Evolutionary conservation across 352 stramenopile species (phyloP).

Genomic region (Phytopythium ostracodes): DNA sequence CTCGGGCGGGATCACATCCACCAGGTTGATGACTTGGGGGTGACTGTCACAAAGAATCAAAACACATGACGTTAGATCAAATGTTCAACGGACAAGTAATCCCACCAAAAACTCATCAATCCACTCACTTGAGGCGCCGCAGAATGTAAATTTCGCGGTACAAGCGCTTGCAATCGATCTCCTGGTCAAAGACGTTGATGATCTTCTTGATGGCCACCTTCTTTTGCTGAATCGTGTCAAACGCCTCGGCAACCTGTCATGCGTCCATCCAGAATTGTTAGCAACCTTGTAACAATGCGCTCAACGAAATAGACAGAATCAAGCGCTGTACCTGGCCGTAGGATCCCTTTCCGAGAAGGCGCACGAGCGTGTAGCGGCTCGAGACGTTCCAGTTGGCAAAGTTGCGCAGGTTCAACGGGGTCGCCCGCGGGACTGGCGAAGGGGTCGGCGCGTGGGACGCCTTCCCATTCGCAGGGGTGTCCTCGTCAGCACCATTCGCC

Average conservation of each 20-base stretch:
- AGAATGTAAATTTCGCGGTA: slow-evolving; percentile 89
- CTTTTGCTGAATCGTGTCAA: slow-evolving; percentile 71
- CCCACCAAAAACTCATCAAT: not conserved
- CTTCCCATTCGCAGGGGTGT: slow-evolving; percentile 20
- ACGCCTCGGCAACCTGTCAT: slow-evolving; percentile 68
- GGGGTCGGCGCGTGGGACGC: slow-evolving; percentile 43
- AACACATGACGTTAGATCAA: not conserved
- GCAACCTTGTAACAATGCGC: not conserved
- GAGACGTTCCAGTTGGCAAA: slow-evolving; percentile 85
- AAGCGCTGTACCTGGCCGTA: slow-evolving; percentile 64
- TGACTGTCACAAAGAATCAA: slow-evolving; percentile 31
- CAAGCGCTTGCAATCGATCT: slow-evolving; percentile 85
- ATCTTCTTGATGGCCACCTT: slow-evolving; percentile 90
- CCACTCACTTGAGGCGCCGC: slow-evolving; percentile 60
- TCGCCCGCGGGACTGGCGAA: slow-evolving; percentile 53
- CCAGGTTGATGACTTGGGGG: slow-evolving; percentile 74
- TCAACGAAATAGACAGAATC: too few relatives aligned
- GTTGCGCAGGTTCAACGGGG: slow-evolving; percentile 74
- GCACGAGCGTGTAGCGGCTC: slow-evolving; percentile 73
- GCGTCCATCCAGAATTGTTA: not conserved
- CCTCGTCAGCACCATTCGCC: slow-evolving; percentile 25
- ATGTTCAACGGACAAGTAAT: not conserved
- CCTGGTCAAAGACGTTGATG: slow-evolving; percentile 86
- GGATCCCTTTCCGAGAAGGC: slow-evolving; percentile 78
- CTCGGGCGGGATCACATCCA: slow-evolving; percentile 80